phyloP scores from a whole-genome alignment of 306 rosid species.

The Dryas octopetala region DNA sequence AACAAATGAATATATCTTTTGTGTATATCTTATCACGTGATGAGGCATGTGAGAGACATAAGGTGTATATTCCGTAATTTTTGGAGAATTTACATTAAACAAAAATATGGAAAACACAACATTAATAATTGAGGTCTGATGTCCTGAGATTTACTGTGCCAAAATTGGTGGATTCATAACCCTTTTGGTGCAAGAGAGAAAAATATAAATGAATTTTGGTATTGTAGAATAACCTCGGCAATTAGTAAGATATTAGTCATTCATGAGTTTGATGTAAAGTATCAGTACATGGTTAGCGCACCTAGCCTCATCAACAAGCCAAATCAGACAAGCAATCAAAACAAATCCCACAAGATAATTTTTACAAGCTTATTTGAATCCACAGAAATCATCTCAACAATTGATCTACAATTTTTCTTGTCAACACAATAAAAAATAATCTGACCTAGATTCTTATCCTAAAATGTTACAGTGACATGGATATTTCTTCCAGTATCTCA shows the following conservation, averaged over 20 bases:
- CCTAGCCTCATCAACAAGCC: not conserved
- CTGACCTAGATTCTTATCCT: constrained; percentile 25
- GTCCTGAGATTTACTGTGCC: too few species aligned
- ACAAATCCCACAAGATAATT: not conserved
- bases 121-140: too few species aligned
- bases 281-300: not conserved
- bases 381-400: constrained; percentile 1
- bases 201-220: too few species aligned
- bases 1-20: too few species aligned
- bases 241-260: not conserved
- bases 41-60: too few species aligned
- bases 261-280: not conserved
- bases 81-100: too few species aligned
- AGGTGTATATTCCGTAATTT: too few species aligned
- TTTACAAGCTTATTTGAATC: constrained; percentile 1
- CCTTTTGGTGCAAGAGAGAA: too few species aligned
- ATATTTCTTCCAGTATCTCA: constrained; percentile 13
- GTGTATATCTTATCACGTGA: too few species aligned
- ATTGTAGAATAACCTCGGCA: too few species aligned
- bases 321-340: not conserved
- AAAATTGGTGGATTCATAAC: too few species aligned
- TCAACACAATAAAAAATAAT: not conserved
- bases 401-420: constrained; percentile 13
- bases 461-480: constrained; percentile 36
- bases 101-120: too few species aligned